Evolutionary conservation across 352 stramenopile species (phyloP), one percentile per base, ranked within the genome.

Genomic region (Globisporangium ultimum): DNA sequence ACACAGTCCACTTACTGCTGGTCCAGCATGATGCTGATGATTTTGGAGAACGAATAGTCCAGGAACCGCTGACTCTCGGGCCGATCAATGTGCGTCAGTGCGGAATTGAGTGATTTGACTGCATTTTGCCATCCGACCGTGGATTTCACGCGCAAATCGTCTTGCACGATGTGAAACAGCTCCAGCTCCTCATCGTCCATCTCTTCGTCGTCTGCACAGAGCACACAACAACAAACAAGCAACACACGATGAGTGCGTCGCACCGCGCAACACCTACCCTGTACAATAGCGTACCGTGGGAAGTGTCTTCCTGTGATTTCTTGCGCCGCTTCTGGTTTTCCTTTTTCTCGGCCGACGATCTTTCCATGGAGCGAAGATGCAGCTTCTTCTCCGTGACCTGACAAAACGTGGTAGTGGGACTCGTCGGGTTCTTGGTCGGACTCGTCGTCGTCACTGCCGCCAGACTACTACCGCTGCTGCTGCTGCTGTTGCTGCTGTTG

Each of bases 81-180:
- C 2, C 75, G 72, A 6, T 94, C 78, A 17, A 91, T 61, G 67
- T 94, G 80, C 38, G 67, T 64, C 10, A 87, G 74, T 47, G 87
- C 87, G 28, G 80, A 69, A 34, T 86, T 91, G 22, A 96, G 81
- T 58, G 85, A 87, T 56, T 91, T 92, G 64, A 94, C 83, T 12
- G 87, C 85, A 47, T 95, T 96, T 62, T 96, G 85, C 87, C 87
- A 96, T 45, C 86, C 87, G 48, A 96, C 87, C 2, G 87, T 96
- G n/a, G 87, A 91, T 56, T 96, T 93, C 46, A 82, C 64, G n/a
- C 84, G 83, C 66, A 96, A 60, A 62, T 96, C 87, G 58, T 96
- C 83, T 59, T 81, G 75, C 59, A 96, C 87, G 47, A 93, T 64
- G 20, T 92, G 81, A 60, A 89, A 94, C 28, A 96, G 71, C 66